Evolutionary conservation across 495 filamentous ascomycete species (phyloP), one percentile per base, ranked within the genome.

Genomic region (Talaromyces nanjingensis): DNA sequence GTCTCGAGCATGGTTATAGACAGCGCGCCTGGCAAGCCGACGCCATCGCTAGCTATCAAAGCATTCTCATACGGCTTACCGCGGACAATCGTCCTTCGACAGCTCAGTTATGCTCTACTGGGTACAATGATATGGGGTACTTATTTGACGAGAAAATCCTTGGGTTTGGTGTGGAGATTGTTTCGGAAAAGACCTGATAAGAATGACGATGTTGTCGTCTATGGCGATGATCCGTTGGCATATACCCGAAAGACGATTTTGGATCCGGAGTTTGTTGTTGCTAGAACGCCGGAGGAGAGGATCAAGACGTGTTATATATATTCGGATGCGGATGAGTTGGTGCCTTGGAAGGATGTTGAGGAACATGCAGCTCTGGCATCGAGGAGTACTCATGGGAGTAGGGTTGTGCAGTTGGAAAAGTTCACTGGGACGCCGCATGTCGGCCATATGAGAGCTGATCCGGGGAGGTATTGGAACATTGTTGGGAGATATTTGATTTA

Each of bases 351-450:
- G 31, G 73, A 79, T 63, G 73, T 80, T 14, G 80, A 82, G 68
- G 67, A 58, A 11, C 79, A 82, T 71, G 78, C 79, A 0, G 64
- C 63, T 22, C 67, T 75, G 18, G 72, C 78, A 14, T 74, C 45
- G 22, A 52, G 25, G 27, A 7, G 27, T 27, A 77, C 65, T 53
- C 67, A 9, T 68, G 61, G 64, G 74, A 77, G 0, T 2, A 76
- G 73, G 63, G 54, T 67, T 14, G 77, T 81, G 18, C 65, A 67
- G 25, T 69, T 74, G 29, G 79, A 80, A 59, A 68, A 70, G 65
- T 81, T 80, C 58, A 47, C 67, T 24, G 73, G 70, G 0, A 71
- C 79, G 42, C 67, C 71, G 52, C 79, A 82, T 75, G 78, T 82
- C 56, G 71, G 69, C 16, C 78, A 80, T 72, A 77, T 80, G 75